Evolutionary conservation across 371 early-diverging fungal species (phyloP).

Genomic region (Aphelidium insulamus): DNA sequence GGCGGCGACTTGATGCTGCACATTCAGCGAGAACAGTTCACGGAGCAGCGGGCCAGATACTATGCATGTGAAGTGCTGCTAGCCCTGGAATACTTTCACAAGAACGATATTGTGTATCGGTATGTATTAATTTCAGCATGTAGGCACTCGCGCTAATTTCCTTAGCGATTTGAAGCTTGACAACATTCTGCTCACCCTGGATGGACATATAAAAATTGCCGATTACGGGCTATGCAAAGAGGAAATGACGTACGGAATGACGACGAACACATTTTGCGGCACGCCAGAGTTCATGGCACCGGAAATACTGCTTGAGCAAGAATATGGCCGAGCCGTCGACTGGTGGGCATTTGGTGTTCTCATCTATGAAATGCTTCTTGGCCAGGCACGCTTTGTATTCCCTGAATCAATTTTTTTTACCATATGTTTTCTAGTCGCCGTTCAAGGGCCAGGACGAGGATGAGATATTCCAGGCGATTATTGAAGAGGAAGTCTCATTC

Average conservation of each 20-base stretch:
- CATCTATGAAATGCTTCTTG: constrained; percentile 91
- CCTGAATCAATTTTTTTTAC: too few species aligned
- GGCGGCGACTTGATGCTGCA: constrained; percentile 99
- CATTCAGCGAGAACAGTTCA: constrained; percentile 64
- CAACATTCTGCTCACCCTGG: constrained; percentile 75
- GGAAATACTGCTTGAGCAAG: constrained; percentile 77
- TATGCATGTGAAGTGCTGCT: constrained; percentile 91
- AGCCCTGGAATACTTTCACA: constrained; percentile 90
- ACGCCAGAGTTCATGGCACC: constrained; percentile 99
- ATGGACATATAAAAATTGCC: constrained; percentile 95
- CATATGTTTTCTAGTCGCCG: constrained; percentile 42
- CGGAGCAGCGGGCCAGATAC: constrained; percentile 71
- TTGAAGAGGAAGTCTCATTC: constrained; percentile 73
- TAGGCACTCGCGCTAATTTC: not conserved
- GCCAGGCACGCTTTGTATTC: constrained; percentile 19
- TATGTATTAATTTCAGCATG: constrained; percentile 3
- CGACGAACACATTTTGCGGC: constrained; percentile 88
- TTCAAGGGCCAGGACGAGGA: constrained; percentile 87
- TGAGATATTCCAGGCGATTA: constrained; percentile 81
- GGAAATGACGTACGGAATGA: constrained; percentile 58
- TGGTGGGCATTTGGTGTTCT: constrained; percentile 99
- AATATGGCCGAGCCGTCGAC: constrained; percentile 83
- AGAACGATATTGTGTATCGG: constrained; percentile 82
- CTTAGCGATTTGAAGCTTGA: constrained; percentile 87
- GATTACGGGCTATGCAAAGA: constrained; percentile 98